Conservation (phyloP, 345 rosid species). For the Physaria fendleri region DNA sequence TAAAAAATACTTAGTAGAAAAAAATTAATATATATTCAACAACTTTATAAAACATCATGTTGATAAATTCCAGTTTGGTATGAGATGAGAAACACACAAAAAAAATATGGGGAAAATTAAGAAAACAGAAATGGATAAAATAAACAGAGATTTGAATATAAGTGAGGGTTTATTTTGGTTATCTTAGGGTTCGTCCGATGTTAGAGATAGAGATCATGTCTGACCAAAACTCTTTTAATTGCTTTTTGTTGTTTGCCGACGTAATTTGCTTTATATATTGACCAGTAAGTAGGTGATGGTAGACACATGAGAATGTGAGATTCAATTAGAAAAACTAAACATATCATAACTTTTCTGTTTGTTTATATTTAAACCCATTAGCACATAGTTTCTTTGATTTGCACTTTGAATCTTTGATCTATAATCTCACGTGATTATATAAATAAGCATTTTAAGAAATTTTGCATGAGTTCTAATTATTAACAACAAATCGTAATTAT, state of each 20-base stretch:
- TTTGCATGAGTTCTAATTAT: background rate
- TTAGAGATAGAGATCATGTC: conserved; percentile 30
- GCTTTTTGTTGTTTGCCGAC: conserved; percentile 22
- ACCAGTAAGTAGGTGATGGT: conserved; percentile 24
- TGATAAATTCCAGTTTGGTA: conserved; percentile 9
- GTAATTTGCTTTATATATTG: too few relatives aligned
- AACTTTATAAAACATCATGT: background rate
- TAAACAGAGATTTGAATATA: conserved; percentile 19
- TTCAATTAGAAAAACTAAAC: conserved; percentile 31
- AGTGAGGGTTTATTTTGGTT: conserved; percentile 22
- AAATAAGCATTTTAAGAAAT: background rate
- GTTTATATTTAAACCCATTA: conserved; percentile 7
- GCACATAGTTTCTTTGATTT: background rate
- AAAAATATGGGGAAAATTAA: background rate
- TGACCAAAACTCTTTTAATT: conserved; percentile 28
- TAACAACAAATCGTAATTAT: too few relatives aligned
- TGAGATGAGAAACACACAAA: background rate
- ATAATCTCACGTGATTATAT: background rate
- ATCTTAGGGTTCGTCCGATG: conserved; percentile 34
- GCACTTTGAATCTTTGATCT: background rate
- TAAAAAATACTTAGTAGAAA: too few relatives aligned
- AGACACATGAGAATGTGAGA: conserved; percentile 25
- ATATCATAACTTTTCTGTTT: conserved; percentile 21
- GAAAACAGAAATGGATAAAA: conserved; percentile 23
- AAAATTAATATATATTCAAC: too few relatives aligned